Conservation (phyloP, 768 basidiomycete genomes). For the Suillus lakei region DNA sequence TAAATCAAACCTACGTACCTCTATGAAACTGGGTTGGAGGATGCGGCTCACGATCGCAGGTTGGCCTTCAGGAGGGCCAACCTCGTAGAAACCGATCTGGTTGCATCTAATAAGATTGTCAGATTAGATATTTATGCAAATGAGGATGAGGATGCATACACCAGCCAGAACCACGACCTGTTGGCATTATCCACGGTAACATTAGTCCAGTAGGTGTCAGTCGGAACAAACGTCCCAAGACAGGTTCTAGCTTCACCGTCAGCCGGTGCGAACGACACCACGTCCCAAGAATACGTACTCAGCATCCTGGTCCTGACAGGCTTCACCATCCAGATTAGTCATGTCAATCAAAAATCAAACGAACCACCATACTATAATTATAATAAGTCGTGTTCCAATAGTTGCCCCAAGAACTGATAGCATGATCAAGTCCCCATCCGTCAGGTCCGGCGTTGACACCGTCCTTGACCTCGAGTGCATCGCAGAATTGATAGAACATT, state of each 20-base stretch:
- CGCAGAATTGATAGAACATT: constrained; percentile 45
- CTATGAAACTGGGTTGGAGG: constrained; percentile 31
- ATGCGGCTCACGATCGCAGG: constrained; percentile 41
- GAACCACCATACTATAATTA: constrained; percentile 41
- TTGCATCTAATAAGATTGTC: constrained; percentile 54
- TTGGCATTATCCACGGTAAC: constrained; percentile 55
- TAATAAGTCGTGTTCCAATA: constrained; percentile 61
- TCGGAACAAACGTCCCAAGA: constrained; percentile 46
- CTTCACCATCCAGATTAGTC: constrained; percentile 35
- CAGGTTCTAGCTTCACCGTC: constrained; percentile 45
- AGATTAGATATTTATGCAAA: neutral
- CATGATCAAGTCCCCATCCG: constrained; percentile 68
- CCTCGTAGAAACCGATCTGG: constrained; percentile 60
- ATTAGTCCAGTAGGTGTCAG: constrained; percentile 52
- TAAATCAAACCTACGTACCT: constrained; percentile 22
- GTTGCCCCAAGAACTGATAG: constrained; percentile 61
- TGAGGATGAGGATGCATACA: constrained; percentile 41
- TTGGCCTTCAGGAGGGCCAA: constrained; percentile 40
- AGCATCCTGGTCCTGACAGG: constrained; percentile 50
- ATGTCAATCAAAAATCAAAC: neutral
- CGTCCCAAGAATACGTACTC: constrained; percentile 45
- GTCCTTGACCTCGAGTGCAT: constrained; percentile 43
- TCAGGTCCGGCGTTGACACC: constrained; percentile 44
- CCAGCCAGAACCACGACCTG: constrained; percentile 77
- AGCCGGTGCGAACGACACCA: constrained; percentile 19